phyloP scores from a whole-genome alignment of 164 flowering plant genomes.

The Litsea cubeba region DNA sequence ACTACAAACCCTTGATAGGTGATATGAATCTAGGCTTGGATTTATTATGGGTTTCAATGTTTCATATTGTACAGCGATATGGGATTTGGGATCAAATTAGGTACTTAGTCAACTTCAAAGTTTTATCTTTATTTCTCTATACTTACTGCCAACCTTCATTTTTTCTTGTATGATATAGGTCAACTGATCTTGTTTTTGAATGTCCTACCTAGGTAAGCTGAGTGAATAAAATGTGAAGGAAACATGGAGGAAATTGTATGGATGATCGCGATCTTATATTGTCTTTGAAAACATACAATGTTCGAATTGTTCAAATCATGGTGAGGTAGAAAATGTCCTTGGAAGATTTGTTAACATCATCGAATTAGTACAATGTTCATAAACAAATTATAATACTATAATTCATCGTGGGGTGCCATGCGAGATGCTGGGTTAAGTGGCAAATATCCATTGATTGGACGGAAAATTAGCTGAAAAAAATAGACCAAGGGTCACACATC shows the following conservation, averaged over 20 bases:
- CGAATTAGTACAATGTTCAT: background rate
- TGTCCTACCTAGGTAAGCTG: background rate
- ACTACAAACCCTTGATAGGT: no score
- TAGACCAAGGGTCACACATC: background rate
- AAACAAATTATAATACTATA: background rate
- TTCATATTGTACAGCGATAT: background rate
- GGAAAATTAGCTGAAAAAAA: background rate
- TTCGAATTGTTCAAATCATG: background rate
- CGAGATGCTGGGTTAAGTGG: background rate
- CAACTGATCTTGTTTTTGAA: background rate
- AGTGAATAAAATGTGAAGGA: background rate
- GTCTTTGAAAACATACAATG: no score
- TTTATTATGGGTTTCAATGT: background rate
- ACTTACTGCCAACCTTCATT: conserved; percentile 5
- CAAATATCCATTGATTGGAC: background rate
- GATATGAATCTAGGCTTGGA: background rate
- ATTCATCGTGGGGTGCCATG: background rate
- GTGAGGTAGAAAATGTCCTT: background rate
- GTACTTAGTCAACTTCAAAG: conserved; percentile 2
- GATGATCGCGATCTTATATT: no score
- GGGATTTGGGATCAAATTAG: conserved; percentile 10
- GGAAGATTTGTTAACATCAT: conserved; percentile 3
- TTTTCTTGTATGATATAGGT: background rate
- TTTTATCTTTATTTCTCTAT: background rate
- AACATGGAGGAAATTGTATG: background rate